These are phyloP conservation scores for Oryza glumipatula DNA, from an alignment of 176 grass and related monocot species.

Conservation along the genomic window DNA sequence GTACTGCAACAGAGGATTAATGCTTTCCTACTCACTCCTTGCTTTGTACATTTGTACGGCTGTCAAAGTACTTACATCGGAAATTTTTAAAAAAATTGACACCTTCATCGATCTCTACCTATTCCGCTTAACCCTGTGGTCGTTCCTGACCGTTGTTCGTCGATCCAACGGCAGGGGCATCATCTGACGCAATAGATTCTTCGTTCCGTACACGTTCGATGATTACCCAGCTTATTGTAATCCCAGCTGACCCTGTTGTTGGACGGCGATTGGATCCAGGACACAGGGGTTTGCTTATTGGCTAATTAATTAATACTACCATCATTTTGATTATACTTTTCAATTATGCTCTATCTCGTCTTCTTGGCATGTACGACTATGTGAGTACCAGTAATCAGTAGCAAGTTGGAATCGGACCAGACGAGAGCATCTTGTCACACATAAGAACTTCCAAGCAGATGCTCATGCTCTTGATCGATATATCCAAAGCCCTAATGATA, in stretches of 20 bases:
- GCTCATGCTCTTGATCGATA: not conserved
- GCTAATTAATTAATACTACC: no score
- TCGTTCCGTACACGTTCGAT: not conserved
- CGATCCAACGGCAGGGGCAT: not conserved
- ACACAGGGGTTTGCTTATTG: not conserved
- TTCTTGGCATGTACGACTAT: not conserved
- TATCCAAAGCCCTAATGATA: not conserved
- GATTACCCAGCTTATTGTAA: not conserved
- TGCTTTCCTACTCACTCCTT: not conserved
- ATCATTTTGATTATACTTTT: not conserved
- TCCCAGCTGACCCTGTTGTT: not conserved
- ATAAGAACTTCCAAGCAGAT: slow-evolving; percentile 15
- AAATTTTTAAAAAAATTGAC: not conserved
- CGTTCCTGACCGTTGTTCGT: not conserved
- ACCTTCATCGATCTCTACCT: not conserved
- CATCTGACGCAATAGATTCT: not conserved
- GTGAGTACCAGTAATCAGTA: not conserved
- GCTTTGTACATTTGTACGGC: not conserved
- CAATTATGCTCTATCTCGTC: not conserved
- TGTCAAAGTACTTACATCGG: not conserved
- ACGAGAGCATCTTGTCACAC: slow-evolving; percentile 2
- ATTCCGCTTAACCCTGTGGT: not conserved
- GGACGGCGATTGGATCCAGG: not conserved
- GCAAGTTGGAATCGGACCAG: not conserved
- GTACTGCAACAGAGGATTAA: not conserved